Evolutionary conservation across 1,284 basidiomycete genomes (phyloP), one percentile per base, ranked within the genome.

Genomic region (Puccinia polysora): DNA sequence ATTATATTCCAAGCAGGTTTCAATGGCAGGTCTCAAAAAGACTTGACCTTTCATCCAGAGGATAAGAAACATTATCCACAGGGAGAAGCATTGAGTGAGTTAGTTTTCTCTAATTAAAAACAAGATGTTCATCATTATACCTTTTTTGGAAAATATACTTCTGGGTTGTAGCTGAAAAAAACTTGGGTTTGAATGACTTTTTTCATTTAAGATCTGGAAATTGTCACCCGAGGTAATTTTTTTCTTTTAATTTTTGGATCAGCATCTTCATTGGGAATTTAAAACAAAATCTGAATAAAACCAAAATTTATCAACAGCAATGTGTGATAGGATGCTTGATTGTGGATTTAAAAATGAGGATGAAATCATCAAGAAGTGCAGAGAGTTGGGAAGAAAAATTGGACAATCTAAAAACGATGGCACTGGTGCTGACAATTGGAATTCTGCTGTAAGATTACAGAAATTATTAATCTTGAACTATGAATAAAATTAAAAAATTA

Each of bases 401-500:
- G 65, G 65, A 18, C n/a, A 38, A 15, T 53, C 52, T 25, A 56
- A 56, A 32, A 15, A 25, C 18, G 40, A 67, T 40, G 65, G 65
- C 30, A 14, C 25, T 4, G 65, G 52, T 55, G 65, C 65, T 67
- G 65, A 67, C 40, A 38, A 56, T 18, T 67, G 65, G 65, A 67
- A 67, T 43, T 23, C 25, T 53, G 65, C 36, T 8, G 65, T 67
- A 45, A 53, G 65, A n/a, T 34, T n/a, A 25, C 47, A n/a, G n/a
- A n/a, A n/a, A n/a, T n/a, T n/a, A n/a, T n/a, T n/a, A n/a, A n/a
- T n/a, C n/a, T n/a, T n/a, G n/a, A n/a, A n/a, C n/a, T n/a, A n/a
- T n/a, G n/a, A n/a, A n/a, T n/a, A n/a, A n/a, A n/a, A n/a, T n/a
- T n/a, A n/a, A n/a, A n/a, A n/a, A n/a, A n/a, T n/a, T n/a, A n/a